Conservation (phyloP, 202 grass and related monocot species). For the Hordeum pubiflorum region DNA sequence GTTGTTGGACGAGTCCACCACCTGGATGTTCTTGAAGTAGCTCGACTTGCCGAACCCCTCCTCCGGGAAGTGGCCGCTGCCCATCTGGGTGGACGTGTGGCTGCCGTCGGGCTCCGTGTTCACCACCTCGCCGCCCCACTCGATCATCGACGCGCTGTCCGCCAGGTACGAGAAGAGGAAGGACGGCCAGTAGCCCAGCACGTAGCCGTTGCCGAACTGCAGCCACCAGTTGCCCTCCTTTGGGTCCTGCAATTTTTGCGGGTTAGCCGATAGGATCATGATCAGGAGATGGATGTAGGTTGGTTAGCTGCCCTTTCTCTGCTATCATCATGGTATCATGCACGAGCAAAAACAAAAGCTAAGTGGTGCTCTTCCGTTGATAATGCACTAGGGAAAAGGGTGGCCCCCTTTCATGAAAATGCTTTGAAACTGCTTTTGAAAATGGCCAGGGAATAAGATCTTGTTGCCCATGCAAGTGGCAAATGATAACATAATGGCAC, state of each 20-base stretch:
- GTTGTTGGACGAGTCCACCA: slow-evolving; percentile 76
- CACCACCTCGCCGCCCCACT: slow-evolving; percentile 91
- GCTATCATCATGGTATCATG: slow-evolving; percentile 16
- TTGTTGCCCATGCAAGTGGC: background rate
- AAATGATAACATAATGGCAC: background rate
- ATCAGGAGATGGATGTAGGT: background rate
- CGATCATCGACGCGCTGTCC: slow-evolving; percentile 74
- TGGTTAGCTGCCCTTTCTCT: background rate
- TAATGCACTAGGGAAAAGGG: slow-evolving; percentile 36
- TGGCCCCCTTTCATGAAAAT: slow-evolving; percentile 12
- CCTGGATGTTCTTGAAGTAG: slow-evolving; percentile 89
- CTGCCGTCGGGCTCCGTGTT: slow-evolving; percentile 66
- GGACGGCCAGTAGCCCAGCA: slow-evolving; percentile 81
- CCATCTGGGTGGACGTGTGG: slow-evolving; percentile 82
- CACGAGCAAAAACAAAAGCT: background rate
- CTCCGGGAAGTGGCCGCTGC: slow-evolving; percentile 72
- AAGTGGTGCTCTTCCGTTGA: background rate
- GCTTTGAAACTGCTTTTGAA: background rate
- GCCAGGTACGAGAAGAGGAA: slow-evolving; percentile 81
- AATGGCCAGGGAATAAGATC: background rate
- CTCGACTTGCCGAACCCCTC: slow-evolving; percentile 89
- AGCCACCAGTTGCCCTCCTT: slow-evolving; percentile 87
- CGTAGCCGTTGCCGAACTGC: slow-evolving; percentile 62
- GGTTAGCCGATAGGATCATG: background rate
- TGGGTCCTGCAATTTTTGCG: slow-evolving; percentile 43